Evolutionary conservation across 1,139 yeast genomes (phyloP), one percentile per base, ranked within the genome.

Genomic region (Hyphopichia burtonii): DNA sequence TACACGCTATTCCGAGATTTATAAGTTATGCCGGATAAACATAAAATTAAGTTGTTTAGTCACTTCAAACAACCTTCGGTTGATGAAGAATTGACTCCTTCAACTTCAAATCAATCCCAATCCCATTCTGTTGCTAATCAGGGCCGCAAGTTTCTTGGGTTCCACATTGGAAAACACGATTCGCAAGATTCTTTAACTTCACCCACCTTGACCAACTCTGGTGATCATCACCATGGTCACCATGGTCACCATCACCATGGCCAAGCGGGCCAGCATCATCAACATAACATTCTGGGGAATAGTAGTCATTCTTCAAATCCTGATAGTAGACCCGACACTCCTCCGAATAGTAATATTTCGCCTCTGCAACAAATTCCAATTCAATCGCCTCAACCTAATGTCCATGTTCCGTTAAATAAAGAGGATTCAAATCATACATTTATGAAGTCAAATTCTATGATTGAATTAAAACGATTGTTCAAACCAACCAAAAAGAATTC

Each of bases 1-100:
- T n/a, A n/a, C n/a, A n/a, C n/a, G n/a, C n/a, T n/a, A n/a, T n/a
- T n/a, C n/a, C n/a, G n/a, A n/a, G n/a, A n/a, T n/a, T n/a, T n/a
- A n/a, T n/a, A n/a, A n/a, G n/a, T n/a, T 22, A 71, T 73, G 78
- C 77, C 77, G 34, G 78, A 73, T 49, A 69, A 68, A 60, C 77
- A 70, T 54, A 71, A 70, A 50, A 61, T 70, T 54, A 71, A 72
- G 59, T 56, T 73, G 40, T 67, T 69, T 46, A 52, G 58, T 37
- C 65, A 62, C 46, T 66, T 68, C 50, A 65, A 64, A 45, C 56
- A 54, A 40, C 46, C 44, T 12, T 51, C 61, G 8, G 48, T 48
- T 5, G 68, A 60, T 17, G 70, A 66, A 14, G 57, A 57, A 33
- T 53, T 66, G 41, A 57, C 65, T 8, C 70, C 69, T 3, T 61